These are phyloP conservation scores for Diatrype stigma DNA, from an alignment of 2,329 filamentous ascomycete genomes.

Conservation along the genomic window DNA sequence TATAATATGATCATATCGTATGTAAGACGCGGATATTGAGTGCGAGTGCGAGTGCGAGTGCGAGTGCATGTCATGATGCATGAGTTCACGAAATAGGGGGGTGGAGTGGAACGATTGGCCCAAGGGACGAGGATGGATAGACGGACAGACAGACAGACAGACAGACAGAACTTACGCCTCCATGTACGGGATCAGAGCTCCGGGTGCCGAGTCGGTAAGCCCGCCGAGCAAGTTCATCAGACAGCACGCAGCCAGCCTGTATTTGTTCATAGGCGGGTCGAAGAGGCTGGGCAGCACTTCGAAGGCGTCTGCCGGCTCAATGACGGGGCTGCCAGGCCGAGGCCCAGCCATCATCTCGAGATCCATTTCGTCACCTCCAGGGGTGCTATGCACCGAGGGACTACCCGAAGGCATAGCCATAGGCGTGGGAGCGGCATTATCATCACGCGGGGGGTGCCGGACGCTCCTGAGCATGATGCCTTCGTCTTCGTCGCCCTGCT, in stretches of 20 bases:
- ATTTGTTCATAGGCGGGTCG: slow-evolving; percentile 65
- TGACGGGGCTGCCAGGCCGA: slow-evolving; percentile 10
- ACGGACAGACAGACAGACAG: background rate
- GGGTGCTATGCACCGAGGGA: slow-evolving; percentile 12
- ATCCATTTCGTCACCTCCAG: slow-evolving; percentile 17
- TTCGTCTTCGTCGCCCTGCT: slow-evolving; percentile 9
- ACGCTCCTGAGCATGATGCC: slow-evolving; percentile 14
- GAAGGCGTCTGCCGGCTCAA: slow-evolving; percentile 17
- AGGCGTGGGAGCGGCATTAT: background rate
- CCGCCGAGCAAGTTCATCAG: slow-evolving; percentile 66
- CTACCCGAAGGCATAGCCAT: no score
- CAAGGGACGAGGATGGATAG: no score
- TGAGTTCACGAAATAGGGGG: slow-evolving; percentile 7
- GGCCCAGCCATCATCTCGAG: slow-evolving; percentile 21
- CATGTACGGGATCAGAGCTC: slow-evolving; percentile 78
- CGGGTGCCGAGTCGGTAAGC: slow-evolving; percentile 70
- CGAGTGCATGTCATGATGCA: no score
- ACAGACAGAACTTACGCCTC: slow-evolving; percentile 44
- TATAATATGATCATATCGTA: no score
- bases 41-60: background rate
- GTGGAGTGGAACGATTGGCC: background rate
- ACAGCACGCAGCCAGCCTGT: slow-evolving; percentile 60
- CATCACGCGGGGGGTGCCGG: slow-evolving; percentile 7
- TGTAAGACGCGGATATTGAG: no score
- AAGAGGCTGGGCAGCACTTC: slow-evolving; percentile 39